These are phyloP conservation scores for Fraxinus velutina DNA, from an alignment of 305 asterid species.

Conservation along the genomic window DNA sequence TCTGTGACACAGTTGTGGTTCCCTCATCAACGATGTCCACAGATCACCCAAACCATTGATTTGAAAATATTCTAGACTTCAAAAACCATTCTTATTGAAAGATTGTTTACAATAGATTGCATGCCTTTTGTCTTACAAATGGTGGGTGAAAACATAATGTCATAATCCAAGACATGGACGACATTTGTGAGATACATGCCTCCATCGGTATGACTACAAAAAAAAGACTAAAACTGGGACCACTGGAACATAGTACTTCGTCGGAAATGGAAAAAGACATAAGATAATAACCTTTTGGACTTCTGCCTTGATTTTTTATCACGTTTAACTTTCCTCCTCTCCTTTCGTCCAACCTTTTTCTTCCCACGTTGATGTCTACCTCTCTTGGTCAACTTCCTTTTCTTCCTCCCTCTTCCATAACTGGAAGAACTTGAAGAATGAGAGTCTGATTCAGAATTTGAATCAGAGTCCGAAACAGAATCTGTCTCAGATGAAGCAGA, in stretches of 20 bases:
- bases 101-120: too few relatives aligned
- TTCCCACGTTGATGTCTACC: slow-evolving; percentile 46
- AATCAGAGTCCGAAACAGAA: slow-evolving; percentile 56
- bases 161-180: slow-evolving; percentile 9
- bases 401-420: slow-evolving; percentile 73
- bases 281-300: slow-evolving; percentile 35
- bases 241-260: not conserved
- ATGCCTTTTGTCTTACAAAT: slow-evolving; percentile 1
- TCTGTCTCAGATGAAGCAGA: slow-evolving; percentile 55
- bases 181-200: slow-evolving; percentile 6
- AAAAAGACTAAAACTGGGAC: not conserved
- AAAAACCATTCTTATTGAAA: too few relatives aligned
- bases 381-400: slow-evolving; percentile 55
- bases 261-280: slow-evolving; percentile 16
- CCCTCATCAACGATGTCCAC: slow-evolving; percentile 8
- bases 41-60: slow-evolving; percentile 10
- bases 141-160: not conserved
- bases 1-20: not conserved
- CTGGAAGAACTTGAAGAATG: slow-evolving; percentile 76
- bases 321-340: slow-evolving; percentile 40
- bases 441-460: slow-evolving; percentile 54
- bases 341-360: slow-evolving; percentile 38
- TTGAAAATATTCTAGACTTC: not conserved
- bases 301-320: slow-evolving; percentile 47
- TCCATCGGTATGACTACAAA: not conserved